Evolutionary conservation across 768 basidiomycete species (phyloP).

Genomic region (Kwoniella mangroviensis): DNA sequence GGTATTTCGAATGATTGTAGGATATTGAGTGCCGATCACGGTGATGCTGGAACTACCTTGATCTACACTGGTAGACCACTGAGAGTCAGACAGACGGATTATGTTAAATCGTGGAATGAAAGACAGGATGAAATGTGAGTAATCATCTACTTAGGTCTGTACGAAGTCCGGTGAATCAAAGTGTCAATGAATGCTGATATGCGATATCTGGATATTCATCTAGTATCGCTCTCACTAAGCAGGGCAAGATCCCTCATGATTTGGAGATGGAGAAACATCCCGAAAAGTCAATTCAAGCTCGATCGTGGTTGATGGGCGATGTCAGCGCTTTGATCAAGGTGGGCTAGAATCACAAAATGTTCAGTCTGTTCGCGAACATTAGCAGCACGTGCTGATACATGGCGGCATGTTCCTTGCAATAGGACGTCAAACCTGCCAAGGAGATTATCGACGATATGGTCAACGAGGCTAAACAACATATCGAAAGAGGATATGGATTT

Average conservation of each 20-base stretch:
- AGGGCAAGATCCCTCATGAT: slow-evolving; percentile 79
- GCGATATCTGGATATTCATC: background rate
- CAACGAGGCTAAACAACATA: slow-evolving; percentile 67
- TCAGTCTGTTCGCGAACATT: too few species aligned
- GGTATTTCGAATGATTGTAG: slow-evolving; percentile 7
- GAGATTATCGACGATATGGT: slow-evolving; percentile 85
- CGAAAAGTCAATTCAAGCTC: slow-evolving; percentile 71
- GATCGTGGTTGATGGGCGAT: slow-evolving; percentile 82
- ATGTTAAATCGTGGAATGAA: slow-evolving; percentile 76
- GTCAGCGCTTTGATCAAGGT: slow-evolving; percentile 66
- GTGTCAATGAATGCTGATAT: too few species aligned
- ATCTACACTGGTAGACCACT: slow-evolving; percentile 90
- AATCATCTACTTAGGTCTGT: too few species aligned
- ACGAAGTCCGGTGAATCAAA: too few species aligned
- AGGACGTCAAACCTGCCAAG: slow-evolving; percentile 80
- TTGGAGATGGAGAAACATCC: slow-evolving; percentile 78
- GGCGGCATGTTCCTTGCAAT: background rate
- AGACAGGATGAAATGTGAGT: slow-evolving; percentile 49
- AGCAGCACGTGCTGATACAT: background rate
- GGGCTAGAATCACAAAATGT: slow-evolving; percentile 6
- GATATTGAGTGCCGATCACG: slow-evolving; percentile 59
- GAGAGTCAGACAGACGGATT: slow-evolving; percentile 80
- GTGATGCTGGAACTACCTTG: slow-evolving; percentile 79
- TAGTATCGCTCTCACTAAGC: slow-evolving; percentile 77
- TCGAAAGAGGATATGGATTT: slow-evolving; percentile 57